phyloP scores from a whole-genome alignment of 345 rosid species.

The Anastatica hierochuntica region DNA sequence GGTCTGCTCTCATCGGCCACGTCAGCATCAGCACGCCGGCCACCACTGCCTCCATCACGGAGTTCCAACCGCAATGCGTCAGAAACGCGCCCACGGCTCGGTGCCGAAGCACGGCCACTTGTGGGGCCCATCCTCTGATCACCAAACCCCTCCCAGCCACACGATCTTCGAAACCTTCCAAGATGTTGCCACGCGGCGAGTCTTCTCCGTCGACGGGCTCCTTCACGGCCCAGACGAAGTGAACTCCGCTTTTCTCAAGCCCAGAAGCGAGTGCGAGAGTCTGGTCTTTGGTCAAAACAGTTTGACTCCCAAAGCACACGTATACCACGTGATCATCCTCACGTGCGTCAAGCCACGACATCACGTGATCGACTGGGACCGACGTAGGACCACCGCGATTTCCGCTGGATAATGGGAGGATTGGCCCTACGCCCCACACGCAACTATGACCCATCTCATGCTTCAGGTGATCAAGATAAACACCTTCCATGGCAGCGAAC shows the following conservation, averaged over 20 bases:
- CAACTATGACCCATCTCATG: slow-evolving; percentile 28
- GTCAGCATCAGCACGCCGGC: slow-evolving; percentile 49
- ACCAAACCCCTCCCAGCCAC: slow-evolving; percentile 40
- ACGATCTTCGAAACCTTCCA: slow-evolving; percentile 38
- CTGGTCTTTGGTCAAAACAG: slow-evolving; percentile 35
- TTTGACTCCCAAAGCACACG: slow-evolving; percentile 65
- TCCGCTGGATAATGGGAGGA: slow-evolving; percentile 16
- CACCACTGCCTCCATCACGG: slow-evolving; percentile 37
- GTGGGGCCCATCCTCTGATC: slow-evolving; percentile 52
- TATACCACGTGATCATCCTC: slow-evolving; percentile 43
- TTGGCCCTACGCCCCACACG: slow-evolving; percentile 51
- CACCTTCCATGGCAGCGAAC: slow-evolving; percentile 29
- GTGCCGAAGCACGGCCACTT: slow-evolving; percentile 35
- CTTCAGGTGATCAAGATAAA: slow-evolving; percentile 36
- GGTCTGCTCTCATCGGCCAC: slow-evolving; percentile 68
- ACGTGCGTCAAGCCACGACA: slow-evolving; percentile 51
- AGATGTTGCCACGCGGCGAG: slow-evolving; percentile 4
- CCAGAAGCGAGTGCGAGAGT: slow-evolving; percentile 32
- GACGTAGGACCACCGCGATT: slow-evolving; percentile 49
- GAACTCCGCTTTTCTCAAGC: slow-evolving; percentile 40
- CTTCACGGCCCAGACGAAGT: slow-evolving; percentile 43
- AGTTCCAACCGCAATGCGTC: slow-evolving; percentile 73
- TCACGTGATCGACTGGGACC: slow-evolving; percentile 15
- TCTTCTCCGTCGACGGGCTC: slow-evolving; percentile 13
- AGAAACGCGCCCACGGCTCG: slow-evolving; percentile 46